Conservation (phyloP, 2,329 filamentous ascomycete species). For the Dendrostoma leiphaemia region DNA sequence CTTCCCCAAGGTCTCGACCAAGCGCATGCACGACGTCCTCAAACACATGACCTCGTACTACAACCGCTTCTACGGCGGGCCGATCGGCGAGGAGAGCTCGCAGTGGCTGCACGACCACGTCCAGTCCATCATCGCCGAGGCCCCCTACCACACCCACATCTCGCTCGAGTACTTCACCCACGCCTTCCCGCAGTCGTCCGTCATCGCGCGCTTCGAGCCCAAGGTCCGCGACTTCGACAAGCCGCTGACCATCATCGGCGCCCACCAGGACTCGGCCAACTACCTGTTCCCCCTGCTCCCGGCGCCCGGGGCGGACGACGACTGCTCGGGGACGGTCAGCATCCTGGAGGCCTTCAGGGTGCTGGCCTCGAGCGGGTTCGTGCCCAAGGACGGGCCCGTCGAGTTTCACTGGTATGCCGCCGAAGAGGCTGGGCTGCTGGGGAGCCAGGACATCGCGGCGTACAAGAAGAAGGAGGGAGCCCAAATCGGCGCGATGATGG, state of each 20-base stretch:
- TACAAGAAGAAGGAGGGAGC: constrained; percentile 61
- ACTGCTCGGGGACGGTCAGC: constrained; percentile 69
- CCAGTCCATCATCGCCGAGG: constrained; percentile 31
- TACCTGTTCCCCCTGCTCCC: constrained; percentile 66
- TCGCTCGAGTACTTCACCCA: constrained; percentile 57
- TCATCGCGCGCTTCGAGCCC: constrained; percentile 64
- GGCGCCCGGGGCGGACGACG: constrained; percentile 72
- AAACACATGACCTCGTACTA: constrained; percentile 60
- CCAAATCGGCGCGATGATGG: constrained; percentile 71
- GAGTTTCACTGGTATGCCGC: constrained; percentile 85
- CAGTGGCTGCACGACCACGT: constrained; percentile 35
- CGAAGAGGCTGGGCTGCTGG: constrained; percentile 76
- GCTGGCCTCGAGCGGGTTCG: constrained; percentile 46
- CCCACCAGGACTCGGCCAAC: constrained; percentile 74
- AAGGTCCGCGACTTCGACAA: constrained; percentile 33
- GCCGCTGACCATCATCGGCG: constrained; percentile 56
- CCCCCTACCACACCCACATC: constrained; percentile 35
- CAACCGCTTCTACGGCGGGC: constrained; percentile 53
- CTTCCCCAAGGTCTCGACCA: constrained; percentile 56
- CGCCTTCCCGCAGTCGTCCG: constrained; percentile 66
- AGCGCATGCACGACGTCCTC: constrained; percentile 64
- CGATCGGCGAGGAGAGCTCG: constrained; percentile 31
- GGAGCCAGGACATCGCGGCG: constrained; percentile 68
- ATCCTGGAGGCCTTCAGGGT: constrained; percentile 71
- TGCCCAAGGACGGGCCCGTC: constrained; percentile 42